phyloP scores from a whole-genome alignment of 1,284 basidiomycete species.

The Pisolithus thermaeus region DNA sequence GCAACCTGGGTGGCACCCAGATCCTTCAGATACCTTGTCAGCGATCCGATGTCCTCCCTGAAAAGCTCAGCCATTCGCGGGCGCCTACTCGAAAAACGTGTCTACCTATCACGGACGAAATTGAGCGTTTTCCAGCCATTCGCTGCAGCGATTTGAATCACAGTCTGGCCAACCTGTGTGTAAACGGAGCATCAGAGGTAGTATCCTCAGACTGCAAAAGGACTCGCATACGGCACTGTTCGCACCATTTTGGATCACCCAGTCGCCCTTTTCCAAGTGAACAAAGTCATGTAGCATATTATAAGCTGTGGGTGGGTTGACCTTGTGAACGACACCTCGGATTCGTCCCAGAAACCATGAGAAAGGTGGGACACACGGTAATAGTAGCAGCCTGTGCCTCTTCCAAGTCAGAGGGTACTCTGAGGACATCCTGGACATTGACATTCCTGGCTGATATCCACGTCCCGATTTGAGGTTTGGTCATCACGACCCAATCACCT shows the following conservation, averaged over 20 bases:
- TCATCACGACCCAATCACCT: constrained; percentile 74
- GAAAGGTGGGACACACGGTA: constrained; percentile 39
- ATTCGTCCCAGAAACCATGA: neutral
- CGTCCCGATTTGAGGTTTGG: constrained; percentile 64
- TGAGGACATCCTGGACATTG: constrained; percentile 49
- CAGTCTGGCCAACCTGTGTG: constrained; percentile 65
- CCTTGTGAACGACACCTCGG: constrained; percentile 35
- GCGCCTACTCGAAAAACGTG: neutral
- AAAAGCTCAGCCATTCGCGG: neutral
- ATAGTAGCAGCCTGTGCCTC: constrained; percentile 71
- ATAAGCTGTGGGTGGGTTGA: constrained; percentile 79
- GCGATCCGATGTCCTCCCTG: constrained; percentile 47
- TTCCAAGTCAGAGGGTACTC: constrained; percentile 48
- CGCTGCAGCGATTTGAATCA: constrained; percentile 74
- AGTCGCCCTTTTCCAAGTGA: constrained; percentile 57
- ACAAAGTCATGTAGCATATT: constrained; percentile 75
- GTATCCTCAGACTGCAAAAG: neutral
- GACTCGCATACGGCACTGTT: constrained; percentile 64
- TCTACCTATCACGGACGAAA: constrained; percentile 65
- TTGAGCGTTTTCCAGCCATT: constrained; percentile 70
- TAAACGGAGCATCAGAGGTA: constrained; percentile 3
- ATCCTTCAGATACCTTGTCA: constrained; percentile 46
- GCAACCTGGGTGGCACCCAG: constrained; percentile 71
- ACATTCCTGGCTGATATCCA: constrained; percentile 68
- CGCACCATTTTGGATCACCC: constrained; percentile 80